phyloP scores from a whole-genome alignment of 768 basidiomycete genomes.

The Suillus discolor region DNA sequence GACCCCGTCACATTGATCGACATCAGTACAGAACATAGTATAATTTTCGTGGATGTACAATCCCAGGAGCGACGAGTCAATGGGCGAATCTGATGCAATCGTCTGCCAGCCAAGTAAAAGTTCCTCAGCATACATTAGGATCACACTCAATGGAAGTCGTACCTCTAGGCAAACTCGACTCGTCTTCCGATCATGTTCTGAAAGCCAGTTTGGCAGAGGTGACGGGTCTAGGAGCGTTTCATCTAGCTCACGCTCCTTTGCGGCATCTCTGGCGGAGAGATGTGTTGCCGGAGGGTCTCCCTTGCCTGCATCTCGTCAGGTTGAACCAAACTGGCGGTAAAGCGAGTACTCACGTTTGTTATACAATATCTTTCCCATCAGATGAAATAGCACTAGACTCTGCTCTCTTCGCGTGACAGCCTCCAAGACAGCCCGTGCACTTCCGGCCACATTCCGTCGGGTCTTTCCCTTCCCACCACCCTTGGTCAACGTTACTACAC shows the following conservation, averaged over 20 bases:
- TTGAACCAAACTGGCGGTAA: not conserved
- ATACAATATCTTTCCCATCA: conserved; percentile 91
- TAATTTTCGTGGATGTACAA: conserved; percentile 96
- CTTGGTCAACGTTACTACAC: conserved; percentile 40
- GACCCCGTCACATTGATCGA: conserved; percentile 73
- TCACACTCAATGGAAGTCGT: conserved; percentile 18
- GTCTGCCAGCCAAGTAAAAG: conserved; percentile 40
- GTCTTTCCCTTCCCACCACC: conserved; percentile 38
- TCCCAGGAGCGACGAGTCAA: conserved; percentile 88
- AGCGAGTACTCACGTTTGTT: conserved; percentile 75
- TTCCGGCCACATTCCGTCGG: conserved; percentile 23
- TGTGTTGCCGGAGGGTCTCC: conserved; percentile 64
- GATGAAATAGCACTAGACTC: conserved; percentile 85
- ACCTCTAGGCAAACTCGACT: conserved; percentile 84
- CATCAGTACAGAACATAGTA: conserved; percentile 74
- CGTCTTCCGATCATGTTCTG: conserved; percentile 59
- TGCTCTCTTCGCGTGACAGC: conserved; percentile 83
- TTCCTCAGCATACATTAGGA: not conserved
- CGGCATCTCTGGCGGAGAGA: conserved; percentile 61
- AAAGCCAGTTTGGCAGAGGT: conserved; percentile 59
- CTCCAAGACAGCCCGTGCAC: conserved; percentile 53
- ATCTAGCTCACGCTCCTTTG: conserved; percentile 62
- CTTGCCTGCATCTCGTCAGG: conserved; percentile 56
- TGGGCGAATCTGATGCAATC: conserved; percentile 82
- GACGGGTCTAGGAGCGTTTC: conserved; percentile 54